Evolutionary conservation across 108 stramenopile species (phyloP).

Genomic region (Bacterosira constricta): DNA sequence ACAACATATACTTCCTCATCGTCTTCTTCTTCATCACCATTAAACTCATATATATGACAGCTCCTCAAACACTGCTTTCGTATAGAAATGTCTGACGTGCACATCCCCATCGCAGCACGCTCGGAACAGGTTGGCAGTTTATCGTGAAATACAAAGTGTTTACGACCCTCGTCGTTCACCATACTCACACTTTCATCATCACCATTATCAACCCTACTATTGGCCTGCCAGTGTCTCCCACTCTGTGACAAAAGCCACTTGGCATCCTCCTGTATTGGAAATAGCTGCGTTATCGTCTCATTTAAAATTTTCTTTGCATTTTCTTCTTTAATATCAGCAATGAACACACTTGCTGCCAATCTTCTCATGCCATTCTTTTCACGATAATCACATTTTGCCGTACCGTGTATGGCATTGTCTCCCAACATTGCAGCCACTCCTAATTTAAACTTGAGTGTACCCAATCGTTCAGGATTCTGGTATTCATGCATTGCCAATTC

Average conservation of each 20-base stretch:
- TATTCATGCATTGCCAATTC: conserved; percentile 42
- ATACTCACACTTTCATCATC: conserved; percentile 34
- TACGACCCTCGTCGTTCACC: conserved; percentile 50
- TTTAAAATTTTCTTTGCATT: conserved; percentile 45
- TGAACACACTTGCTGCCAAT: conserved; percentile 64
- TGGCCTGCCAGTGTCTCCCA: conserved; percentile 43
- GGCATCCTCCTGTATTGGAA: conserved; percentile 36
- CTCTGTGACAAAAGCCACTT: conserved; percentile 37
- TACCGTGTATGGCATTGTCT: conserved; percentile 67
- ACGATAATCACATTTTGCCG: conserved; percentile 69
- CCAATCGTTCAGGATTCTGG: conserved; percentile 10
- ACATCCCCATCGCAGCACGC: conserved; percentile 38
- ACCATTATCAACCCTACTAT: too few relatives aligned
- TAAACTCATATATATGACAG: conserved; percentile 32
- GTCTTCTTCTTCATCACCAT: neutral
- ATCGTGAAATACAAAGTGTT: conserved; percentile 33
- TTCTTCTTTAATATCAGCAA: conserved; percentile 62
- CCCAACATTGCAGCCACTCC: conserved; percentile 63
- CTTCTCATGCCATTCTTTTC: conserved; percentile 60
- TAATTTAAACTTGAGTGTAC: conserved; percentile 42
- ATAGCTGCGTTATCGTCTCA: conserved; percentile 45
- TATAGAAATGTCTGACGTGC: conserved; percentile 29
- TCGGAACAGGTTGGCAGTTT: conserved; percentile 24
- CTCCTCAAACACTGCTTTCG: conserved; percentile 41
- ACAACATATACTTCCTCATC: neutral